Evolutionary conservation across 768 basidiomycete genomes (phyloP).

Genomic region (Termitomyces sp.): DNA sequence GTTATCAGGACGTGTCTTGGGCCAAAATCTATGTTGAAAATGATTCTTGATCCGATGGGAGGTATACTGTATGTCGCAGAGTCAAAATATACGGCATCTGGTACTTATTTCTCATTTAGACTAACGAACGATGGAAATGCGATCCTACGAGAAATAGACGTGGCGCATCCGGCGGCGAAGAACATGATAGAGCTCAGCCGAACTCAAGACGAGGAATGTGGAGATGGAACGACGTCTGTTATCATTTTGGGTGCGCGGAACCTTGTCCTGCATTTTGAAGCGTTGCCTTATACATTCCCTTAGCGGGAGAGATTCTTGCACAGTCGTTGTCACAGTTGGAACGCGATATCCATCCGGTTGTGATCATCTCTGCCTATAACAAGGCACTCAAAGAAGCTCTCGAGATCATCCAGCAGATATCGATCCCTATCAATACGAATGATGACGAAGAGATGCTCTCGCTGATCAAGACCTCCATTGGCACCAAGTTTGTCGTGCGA

Average conservation of each 20-base stretch:
- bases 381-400: constrained; percentile 92
- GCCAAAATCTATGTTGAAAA: constrained; percentile 98
- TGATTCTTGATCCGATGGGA: constrained; percentile 99
- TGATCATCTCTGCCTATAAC: constrained; percentile 98
- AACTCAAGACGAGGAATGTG: constrained; percentile 98
- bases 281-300: not conserved
- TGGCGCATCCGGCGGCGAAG: constrained; percentile 98
- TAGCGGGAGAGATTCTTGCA: constrained; percentile 94
- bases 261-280: not conserved
- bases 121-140: constrained; percentile 99
- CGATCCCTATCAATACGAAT: constrained; percentile 82
- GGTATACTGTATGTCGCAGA: constrained; percentile 76
- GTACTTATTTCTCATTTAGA: constrained; percentile 33
- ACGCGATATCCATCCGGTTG: constrained; percentile 97
- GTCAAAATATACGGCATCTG: not conserved
- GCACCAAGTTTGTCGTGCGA: constrained; percentile 94
- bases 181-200: constrained; percentile 99
- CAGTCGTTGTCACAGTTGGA: constrained; percentile 92
- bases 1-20: constrained; percentile 97
- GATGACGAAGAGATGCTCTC: constrained; percentile 91
- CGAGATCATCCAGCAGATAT: constrained; percentile 82
- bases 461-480: constrained; percentile 97
- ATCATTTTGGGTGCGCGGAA: constrained; percentile 82
- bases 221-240: constrained; percentile 97
- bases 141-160: constrained; percentile 96